phyloP scores from a whole-genome alignment of 2,329 filamentous ascomycete genomes.

The Microdochium trichocladiopsis region DNA sequence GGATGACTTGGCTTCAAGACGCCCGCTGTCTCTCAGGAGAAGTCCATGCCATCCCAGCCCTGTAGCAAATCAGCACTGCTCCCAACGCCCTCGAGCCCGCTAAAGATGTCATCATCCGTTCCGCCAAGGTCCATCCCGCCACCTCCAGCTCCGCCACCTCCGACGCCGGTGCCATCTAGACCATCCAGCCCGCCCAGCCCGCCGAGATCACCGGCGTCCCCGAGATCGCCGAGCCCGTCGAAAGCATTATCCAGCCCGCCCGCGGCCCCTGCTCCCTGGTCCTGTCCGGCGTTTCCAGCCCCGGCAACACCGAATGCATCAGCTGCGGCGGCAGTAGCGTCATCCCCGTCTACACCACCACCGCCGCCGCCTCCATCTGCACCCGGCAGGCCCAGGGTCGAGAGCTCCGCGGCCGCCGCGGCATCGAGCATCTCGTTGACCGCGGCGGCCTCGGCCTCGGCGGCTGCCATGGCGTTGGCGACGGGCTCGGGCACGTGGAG shows the following conservation, averaged over 20 bases:
- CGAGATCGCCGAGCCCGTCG: not conserved
- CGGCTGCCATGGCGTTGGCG: slow-evolving; percentile 2
- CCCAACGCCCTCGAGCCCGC: not conserved
- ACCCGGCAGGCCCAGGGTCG: not conserved
- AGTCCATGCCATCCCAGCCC: slow-evolving; percentile 18
- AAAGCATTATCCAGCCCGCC: not conserved
- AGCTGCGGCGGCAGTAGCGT: too few relatives aligned
- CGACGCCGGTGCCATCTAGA: not conserved
- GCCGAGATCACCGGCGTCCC: not conserved
- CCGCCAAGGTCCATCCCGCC: not conserved
- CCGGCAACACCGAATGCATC: too few relatives aligned
- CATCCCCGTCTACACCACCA: too few relatives aligned
- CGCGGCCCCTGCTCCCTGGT: not conserved
- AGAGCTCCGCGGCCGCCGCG: not conserved
- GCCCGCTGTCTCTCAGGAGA: slow-evolving; percentile 10
- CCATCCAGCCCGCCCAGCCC: not conserved
- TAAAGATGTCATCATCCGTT: not conserved
- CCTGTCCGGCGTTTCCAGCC: not conserved
- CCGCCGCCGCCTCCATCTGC: too few relatives aligned
- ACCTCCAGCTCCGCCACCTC: not conserved
- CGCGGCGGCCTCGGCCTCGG: not conserved
- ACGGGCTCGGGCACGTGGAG: slow-evolving; percentile 33
- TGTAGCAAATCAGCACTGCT: not conserved
- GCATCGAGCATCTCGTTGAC: not conserved
- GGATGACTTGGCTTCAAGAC: too few relatives aligned